A percentile compares a stretch with the other conserved stretches of the same genome.
Conservation (phyloP, 2,329 filamentous ascomycete species). For the Diplodia mutila region DNA sequence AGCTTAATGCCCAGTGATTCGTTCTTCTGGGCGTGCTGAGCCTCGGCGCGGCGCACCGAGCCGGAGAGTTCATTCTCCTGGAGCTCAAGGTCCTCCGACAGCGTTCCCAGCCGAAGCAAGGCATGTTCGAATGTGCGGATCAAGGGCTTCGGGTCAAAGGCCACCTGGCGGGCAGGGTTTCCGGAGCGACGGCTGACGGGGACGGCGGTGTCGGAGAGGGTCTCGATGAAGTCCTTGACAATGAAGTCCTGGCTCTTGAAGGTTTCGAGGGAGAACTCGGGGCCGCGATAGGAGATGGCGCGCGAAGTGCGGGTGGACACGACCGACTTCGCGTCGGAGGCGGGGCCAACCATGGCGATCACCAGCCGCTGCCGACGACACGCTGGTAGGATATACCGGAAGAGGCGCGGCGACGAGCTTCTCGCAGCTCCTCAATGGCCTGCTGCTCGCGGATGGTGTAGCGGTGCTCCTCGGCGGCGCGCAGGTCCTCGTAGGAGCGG, state of each 20-base stretch:
- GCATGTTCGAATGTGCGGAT: conserved; percentile 91
- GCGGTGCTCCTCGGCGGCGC: conserved; percentile 20
- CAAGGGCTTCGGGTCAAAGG: conserved; percentile 93
- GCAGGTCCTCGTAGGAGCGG: conserved; percentile 27
- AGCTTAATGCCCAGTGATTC: conserved; percentile 86
- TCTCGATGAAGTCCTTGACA: conserved; percentile 95
- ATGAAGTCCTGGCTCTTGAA: conserved; percentile 78
- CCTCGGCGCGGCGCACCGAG: conserved; percentile 87
- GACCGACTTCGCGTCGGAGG: conserved; percentile 48
- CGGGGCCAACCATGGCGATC: conserved; percentile 40
- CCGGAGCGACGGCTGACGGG: conserved; percentile 80
- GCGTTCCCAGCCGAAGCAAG: conserved; percentile 67
- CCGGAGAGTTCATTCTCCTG: conserved; percentile 89
- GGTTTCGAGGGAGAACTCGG: conserved; percentile 84
- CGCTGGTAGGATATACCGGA: conserved; percentile 12
- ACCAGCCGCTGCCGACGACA: conserved; percentile 6
- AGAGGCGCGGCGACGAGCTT: conserved; percentile 24
- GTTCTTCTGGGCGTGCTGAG: conserved; percentile 88
- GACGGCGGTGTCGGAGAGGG: conserved; percentile 81
- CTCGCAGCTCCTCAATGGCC: conserved; percentile 21
- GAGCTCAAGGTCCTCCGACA: conserved; percentile 83
- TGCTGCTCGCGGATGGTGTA: conserved; percentile 14
- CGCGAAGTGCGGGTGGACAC: conserved; percentile 47
- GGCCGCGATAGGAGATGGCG: conserved; percentile 61
- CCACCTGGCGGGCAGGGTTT: conserved; percentile 45